phyloP scores from a whole-genome alignment of 1,284 basidiomycete species.

The Rhodotorula sp. region DNA sequence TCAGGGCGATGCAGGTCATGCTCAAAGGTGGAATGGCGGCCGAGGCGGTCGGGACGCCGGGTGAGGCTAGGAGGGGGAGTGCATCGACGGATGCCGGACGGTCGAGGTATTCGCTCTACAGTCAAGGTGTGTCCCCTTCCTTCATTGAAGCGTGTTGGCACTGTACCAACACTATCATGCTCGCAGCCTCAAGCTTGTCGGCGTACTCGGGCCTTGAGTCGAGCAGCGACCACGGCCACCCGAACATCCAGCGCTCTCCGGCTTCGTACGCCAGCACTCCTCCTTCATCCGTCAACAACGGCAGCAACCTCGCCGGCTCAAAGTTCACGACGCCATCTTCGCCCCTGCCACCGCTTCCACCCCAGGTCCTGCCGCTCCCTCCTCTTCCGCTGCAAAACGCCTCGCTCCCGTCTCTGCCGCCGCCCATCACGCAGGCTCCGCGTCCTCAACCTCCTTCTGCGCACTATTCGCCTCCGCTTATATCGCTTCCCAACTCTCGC shows the following conservation, averaged over 20 bases:
- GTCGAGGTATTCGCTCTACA: constrained; percentile 6
- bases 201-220: background rate
- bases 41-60: background rate
- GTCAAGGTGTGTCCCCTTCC: background rate
- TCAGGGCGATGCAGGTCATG: constrained; percentile 36
- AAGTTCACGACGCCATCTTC: background rate
- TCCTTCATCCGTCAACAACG: background rate
- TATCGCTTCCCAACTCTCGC: background rate
- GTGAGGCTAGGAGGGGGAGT: background rate
- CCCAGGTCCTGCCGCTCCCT: background rate
- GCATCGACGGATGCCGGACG: background rate
- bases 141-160: background rate
- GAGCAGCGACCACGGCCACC: background rate
- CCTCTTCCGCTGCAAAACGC: background rate
- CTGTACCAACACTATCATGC: too few relatives aligned
- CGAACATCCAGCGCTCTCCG: background rate
- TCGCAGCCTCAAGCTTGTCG: background rate
- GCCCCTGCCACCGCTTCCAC: background rate
- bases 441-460: background rate
- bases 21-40: background rate
- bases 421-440: too few relatives aligned
- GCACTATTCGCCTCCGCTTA: background rate
- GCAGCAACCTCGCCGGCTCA: too few relatives aligned
- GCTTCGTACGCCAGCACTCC: background rate
- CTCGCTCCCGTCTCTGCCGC: background rate